Base-by-base conservation (phyloP, 2,329 filamentous ascomycete species). In the Scytalidium lignicola region DNA sequence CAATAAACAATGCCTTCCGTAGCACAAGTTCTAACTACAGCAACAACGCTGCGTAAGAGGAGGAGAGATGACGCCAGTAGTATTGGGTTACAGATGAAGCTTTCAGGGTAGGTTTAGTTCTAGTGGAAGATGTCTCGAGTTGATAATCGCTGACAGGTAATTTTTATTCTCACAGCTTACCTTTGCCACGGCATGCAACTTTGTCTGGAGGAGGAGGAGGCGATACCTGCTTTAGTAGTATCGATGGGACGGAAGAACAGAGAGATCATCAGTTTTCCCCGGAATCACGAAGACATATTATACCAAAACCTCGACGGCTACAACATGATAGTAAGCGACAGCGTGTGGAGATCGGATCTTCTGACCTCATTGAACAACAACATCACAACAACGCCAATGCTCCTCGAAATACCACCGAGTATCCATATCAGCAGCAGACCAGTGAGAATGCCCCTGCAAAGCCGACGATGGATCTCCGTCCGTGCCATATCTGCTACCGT, bases 401-500 rank as follows among this genome's bases (percentile, higher is more conserved):
- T 26, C 10, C 23, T 10, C 23, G 23, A 26, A 10, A 26, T 10
- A 26, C 10, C 23, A 26, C 6, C 23, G 23, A 26, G 10, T 26
- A 26, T 26, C 6, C 6, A 10, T 26, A 26, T 10, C 23, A 26
- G 23, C 23, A 6, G 10, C 23, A 26, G 23, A 10, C 10, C 23
- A 26, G 10, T 26, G 23, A 5, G 32, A 37, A 37, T n/a, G 5
- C 32, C 32, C 5, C 6, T 37, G 23, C 23, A 13, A 37, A 32
- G 20, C 37, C 41, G 9, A 54, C 49, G 26, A 44, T 55, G 8
- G 57, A 62, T 48, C 68, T 82, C 21, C 69, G 67, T 37, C 75
- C 83, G 0, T 88, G 85, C 63, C 81, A 87, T 67, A 79, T 86
- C 54, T 88, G 85, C 71, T 77, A 78, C 58, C 77, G 82, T 40